Evolutionary conservation across 2,329 filamentous ascomycete genomes (phyloP), one percentile per base, ranked within the genome.

Genomic region (Nothophaeocryptopus gaeumannii): DNA sequence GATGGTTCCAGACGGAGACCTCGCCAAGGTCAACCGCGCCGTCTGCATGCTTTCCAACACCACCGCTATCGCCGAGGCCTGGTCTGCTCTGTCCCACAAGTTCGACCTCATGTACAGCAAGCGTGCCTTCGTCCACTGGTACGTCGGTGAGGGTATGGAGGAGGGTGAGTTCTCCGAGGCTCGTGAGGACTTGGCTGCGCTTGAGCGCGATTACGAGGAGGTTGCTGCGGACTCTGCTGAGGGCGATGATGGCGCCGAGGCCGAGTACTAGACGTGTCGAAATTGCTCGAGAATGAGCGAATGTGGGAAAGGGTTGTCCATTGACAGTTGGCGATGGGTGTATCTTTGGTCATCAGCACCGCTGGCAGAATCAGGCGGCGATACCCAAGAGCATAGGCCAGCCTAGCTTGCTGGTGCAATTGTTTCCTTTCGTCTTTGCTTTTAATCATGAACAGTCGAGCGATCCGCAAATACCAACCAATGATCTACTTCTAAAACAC

Each of bases 91-190:
- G 60, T 95, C 90, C 56, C 83, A 86, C 83, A 99, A 99, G 80
- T 99, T 99, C 80, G 93, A 99, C 71, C 89, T 99, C 73, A 99
- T 99, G 93, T 96, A 97, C 85, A 95, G 89, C 74, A 99, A 99
- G 87, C 93, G 93, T 80, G 93, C 93, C 57, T 99, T 99, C 78
- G 93, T 99, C 60, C 93, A 99, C 79, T 99, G 93, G 93, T 99
- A 97, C 69, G 93, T 99, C 70, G 93, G 93, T 79, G 93, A 97
- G 82, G 93, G 93, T 84, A 99, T 99, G 93, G 93, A 99, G 82
- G 93, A 99, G 76, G 93, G 93, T 75, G 93, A 99, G 78, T 99
- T 99, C 84, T 95, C 89, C 50, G 93, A 99, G 81, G 93, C 93
- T 60, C 91, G 93, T 74, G 93, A 99, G 79, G 93, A 99, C 78